Base-by-base conservation (phyloP, 2,329 filamentous ascomycete species). In the Hypoxylon sp. region DNA sequence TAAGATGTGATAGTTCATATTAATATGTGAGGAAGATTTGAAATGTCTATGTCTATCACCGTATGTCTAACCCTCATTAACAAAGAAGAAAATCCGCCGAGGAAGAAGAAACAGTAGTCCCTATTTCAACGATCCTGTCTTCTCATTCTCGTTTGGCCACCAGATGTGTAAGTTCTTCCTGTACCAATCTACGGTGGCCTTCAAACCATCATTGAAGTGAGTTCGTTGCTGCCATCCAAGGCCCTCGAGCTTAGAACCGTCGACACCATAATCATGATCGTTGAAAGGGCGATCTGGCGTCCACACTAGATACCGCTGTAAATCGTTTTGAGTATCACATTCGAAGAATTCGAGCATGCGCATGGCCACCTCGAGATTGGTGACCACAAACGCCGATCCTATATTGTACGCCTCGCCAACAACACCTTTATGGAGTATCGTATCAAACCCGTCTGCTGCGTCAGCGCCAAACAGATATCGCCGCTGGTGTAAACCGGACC, bases 371-470 rank as follows among this genome's bases (percentile, higher is more conserved):
- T 44, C 39, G 9, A 44, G n/a, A 44, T 44, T 44, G 8, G 39
- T 44, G 17, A 44, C 17, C 17, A 44, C 39, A 11, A 17, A 44
- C 3, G 39, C 39, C 17, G 39, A 44, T 22, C 39, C 39, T 44
- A 44, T 44, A 11, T 44, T 44, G 19, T 44, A 44, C 39, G 39
- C 39, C 22, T 44, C 39, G 39, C 39, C 39, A 22, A 44, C 39
- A 19, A 44, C 39, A 1, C 39, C 39, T 17, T 44, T 44, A 22
- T 44, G 39, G 17, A 44, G 39, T 44, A 44, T 44, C 10, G 39
- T 44, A 22, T 44, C 39, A 9, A 44, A 44, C 9, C 39, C 39
- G 39, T 44, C 39, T 6, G 39, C 39, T 22, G 39, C 39, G 39
- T 44, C 39, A 44, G 39, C 39, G 1, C 39, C 39, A 44, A 22